These are phyloP conservation scores for Phialophora expanda DNA, from an alignment of 2,329 filamentous ascomycete species.

Conservation along the genomic window DNA sequence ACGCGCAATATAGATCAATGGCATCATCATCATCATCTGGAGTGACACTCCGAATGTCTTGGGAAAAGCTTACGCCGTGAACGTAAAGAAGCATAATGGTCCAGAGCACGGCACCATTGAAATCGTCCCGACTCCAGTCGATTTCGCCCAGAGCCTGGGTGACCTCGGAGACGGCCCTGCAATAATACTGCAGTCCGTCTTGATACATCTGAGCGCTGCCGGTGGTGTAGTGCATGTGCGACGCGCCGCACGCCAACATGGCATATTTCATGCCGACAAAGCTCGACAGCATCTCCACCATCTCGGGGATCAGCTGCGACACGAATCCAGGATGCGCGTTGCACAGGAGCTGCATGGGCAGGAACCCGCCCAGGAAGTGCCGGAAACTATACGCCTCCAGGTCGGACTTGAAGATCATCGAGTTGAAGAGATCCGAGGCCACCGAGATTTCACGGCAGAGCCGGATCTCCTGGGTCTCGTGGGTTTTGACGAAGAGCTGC, in stretches of 20 bases:
- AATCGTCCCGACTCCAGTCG: slow-evolving; percentile 26
- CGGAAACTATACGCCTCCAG: slow-evolving; percentile 29
- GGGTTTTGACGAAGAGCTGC: neutral
- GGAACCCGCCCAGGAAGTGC: slow-evolving; percentile 22
- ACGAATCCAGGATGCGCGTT: slow-evolving; percentile 27
- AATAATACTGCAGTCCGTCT: slow-evolving; percentile 24
- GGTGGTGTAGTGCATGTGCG: slow-evolving; percentile 17
- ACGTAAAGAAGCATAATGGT: slow-evolving; percentile 28
- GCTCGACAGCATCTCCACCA: slow-evolving; percentile 25
- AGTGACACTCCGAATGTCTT: neutral
- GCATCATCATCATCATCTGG: no score
- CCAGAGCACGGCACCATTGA: slow-evolving; percentile 22
- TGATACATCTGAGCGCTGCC: slow-evolving; percentile 25
- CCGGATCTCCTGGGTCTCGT: no score
- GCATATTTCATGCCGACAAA: slow-evolving; percentile 28
- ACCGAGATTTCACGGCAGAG: slow-evolving; percentile 26
- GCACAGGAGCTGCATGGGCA: slow-evolving; percentile 24
- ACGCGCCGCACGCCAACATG: slow-evolving; percentile 28
- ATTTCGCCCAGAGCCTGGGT: slow-evolving; percentile 23
- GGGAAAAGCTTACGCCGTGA: slow-evolving; percentile 26
- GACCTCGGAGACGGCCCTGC: slow-evolving; percentile 25
- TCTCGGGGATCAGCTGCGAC: slow-evolving; percentile 23
- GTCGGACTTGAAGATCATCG: slow-evolving; percentile 23
- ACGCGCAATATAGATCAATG: no score
- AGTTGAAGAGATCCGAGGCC: slow-evolving; percentile 25